Conservation (phyloP, 441 rosid species). For the Pelargonium fulgidum region DNA sequence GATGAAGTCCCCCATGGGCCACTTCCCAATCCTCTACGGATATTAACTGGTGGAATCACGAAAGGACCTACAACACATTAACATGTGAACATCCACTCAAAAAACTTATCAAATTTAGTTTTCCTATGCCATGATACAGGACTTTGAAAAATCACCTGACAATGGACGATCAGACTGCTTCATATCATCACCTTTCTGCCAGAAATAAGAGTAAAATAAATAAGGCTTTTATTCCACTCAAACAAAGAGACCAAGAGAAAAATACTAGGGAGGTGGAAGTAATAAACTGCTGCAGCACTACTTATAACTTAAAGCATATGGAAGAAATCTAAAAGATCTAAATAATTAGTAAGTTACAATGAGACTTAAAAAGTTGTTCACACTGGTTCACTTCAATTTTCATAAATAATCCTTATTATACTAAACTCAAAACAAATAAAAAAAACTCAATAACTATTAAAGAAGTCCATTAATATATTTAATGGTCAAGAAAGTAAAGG, state of each 20-base stretch:
- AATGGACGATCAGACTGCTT: conserved; percentile 28
- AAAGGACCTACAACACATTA: conserved; percentile 35
- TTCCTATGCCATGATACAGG: conserved; percentile 3
- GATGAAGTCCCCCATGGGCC: conserved; percentile 44
- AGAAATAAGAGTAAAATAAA: conserved; percentile 11
- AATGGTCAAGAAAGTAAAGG: neutral
- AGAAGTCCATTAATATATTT: neutral
- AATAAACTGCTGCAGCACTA: neutral
- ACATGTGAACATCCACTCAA: conserved; percentile 17
- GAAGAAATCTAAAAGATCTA: neutral
- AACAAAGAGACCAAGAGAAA: neutral
- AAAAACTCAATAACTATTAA: neutral
- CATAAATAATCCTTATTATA: neutral
- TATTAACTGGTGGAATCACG: conserved; percentile 27
- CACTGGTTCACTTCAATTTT: neutral
- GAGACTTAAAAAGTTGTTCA: neutral
- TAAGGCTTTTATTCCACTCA: neutral
- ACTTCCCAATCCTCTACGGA: conserved; percentile 26
- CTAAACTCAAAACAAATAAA: neutral
- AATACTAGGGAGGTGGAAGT: neutral
- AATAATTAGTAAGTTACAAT: neutral
- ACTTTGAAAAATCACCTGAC: conserved; percentile 28
- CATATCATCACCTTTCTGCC: conserved; percentile 32
- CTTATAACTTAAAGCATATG: neutral
- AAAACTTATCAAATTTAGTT: conserved; percentile 13